These are phyloP conservation scores for Cladophialophora chaetospira DNA, from an alignment of 2,329 filamentous ascomycete species.

Conservation along the genomic window DNA sequence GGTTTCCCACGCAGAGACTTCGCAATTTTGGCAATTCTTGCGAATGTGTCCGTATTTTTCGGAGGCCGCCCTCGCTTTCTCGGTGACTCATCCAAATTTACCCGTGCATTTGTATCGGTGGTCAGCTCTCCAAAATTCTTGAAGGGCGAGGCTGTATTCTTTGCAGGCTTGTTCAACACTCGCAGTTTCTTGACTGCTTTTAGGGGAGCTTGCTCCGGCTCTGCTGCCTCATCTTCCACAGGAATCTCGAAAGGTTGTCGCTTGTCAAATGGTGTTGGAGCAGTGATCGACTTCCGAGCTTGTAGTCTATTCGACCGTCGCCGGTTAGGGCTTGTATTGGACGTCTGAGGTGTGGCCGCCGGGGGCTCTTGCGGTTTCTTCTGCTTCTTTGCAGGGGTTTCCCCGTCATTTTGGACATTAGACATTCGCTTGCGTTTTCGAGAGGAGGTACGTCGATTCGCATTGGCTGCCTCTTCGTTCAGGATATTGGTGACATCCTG, in stretches of 20 bases:
- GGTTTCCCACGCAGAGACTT: background rate
- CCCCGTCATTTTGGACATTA: background rate
- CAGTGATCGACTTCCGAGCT: conserved; percentile 13
- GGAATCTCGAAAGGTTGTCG: conserved; percentile 11
- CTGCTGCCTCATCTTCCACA: background rate
- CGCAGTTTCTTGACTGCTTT: conserved; percentile 17
- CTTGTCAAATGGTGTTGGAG: background rate
- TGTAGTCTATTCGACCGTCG: conserved; percentile 19
- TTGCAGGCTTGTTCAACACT: conserved; percentile 9
- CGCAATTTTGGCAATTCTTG: conserved; percentile 11
- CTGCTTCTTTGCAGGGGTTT: background rate
- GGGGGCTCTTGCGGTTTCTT: background rate
- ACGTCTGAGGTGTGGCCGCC: background rate
- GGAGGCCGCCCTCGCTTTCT: conserved; percentile 10
- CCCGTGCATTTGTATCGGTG: conserved; percentile 17
- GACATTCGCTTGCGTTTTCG: conserved; percentile 2
- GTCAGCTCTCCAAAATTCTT: conserved; percentile 20
- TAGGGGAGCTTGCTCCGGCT: background rate
- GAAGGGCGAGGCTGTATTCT: conserved; percentile 24
- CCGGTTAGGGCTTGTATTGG: conserved; percentile 1
- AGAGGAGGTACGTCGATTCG: background rate
- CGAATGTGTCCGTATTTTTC: background rate
- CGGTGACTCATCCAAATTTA: conserved; percentile 29
- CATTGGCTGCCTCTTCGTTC: conserved; percentile 20
- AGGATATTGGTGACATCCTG: conserved; percentile 24